A percentile compares a stretch with the other conserved stretches of the same genome.
phyloP scores from a whole-genome alignment of 805 yeast genomes.

The Wickerhamomyces mucosus region DNA sequence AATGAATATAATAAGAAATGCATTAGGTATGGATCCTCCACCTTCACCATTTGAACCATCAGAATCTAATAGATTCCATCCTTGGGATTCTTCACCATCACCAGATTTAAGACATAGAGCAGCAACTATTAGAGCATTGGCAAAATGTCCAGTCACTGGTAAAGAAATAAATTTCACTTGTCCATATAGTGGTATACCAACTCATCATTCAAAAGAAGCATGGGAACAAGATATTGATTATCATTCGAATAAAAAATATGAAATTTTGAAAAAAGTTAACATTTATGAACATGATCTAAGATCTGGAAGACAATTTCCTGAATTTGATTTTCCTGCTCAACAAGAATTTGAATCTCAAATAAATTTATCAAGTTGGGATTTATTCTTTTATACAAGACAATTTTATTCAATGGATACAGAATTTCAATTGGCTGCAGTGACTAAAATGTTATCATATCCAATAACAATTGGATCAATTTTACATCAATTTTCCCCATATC shows the following conservation, averaged over 20 bases:
- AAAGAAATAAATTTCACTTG: slow-evolving; percentile 77
- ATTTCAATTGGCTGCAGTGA: slow-evolving; percentile 89
- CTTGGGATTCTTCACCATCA: slow-evolving; percentile 89
- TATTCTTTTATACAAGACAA: slow-evolving; percentile 84
- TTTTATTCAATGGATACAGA: slow-evolving; percentile 96
- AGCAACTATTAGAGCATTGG: slow-evolving; percentile 78
- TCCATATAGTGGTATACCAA: slow-evolving; percentile 93
- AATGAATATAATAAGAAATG: slow-evolving; percentile 33
- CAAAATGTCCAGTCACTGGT: slow-evolving; percentile 84
- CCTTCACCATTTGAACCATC: slow-evolving; percentile 60
- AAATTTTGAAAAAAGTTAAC: slow-evolving; percentile 76
- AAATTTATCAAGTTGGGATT: slow-evolving; percentile 83
- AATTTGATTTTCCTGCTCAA: slow-evolving; percentile 82
- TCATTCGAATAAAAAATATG: slow-evolving; percentile 57
- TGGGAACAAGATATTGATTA: slow-evolving; percentile 77
- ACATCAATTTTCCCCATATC: slow-evolving; percentile 81
- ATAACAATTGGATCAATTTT: slow-evolving; percentile 76
- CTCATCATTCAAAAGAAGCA: slow-evolving; percentile 84
- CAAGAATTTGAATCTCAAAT: slow-evolving; percentile 69
- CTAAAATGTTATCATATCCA: slow-evolving; percentile 91
- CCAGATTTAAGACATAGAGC: slow-evolving; percentile 86
- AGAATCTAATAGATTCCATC: slow-evolving; percentile 63
- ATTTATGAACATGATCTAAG: slow-evolving; percentile 91
- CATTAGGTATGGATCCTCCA: slow-evolving; percentile 54
- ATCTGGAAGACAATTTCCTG: slow-evolving; percentile 90